Conservation (phyloP, 2,329 filamentous ascomycete species). For the Fusarium pseudocircinatum region DNA sequence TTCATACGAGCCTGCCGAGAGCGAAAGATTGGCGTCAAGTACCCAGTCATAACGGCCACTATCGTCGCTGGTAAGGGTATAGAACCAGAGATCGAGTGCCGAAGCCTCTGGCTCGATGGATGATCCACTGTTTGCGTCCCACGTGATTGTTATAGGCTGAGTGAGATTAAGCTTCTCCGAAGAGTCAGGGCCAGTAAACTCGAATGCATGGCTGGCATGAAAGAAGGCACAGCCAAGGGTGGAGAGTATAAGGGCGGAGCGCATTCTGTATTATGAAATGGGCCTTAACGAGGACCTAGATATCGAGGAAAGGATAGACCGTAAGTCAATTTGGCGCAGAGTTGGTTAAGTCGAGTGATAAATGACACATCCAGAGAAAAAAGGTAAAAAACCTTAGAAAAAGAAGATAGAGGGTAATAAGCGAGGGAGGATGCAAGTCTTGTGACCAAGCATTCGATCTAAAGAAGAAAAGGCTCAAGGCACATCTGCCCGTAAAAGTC, state of each 20-base stretch:
- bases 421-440: background rate
- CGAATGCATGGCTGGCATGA: background rate
- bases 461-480: background rate
- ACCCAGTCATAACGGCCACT: background rate
- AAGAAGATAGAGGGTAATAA: too few species aligned
- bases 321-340: background rate
- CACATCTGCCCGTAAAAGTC: background rate
- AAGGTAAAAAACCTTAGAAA: accelerated
- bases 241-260: background rate
- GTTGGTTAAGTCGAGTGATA: too few species aligned
- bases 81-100: background rate
- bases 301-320: background rate
- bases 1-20: background rate
- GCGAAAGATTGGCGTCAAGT: background rate
- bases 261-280: background rate
- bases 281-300: too few species aligned
- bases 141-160: background rate
- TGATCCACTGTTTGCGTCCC: background rate
- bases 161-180: background rate
- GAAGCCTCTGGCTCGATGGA: background rate
- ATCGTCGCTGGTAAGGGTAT: background rate
- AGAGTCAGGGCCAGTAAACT: background rate
- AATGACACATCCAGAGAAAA: background rate
- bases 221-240: background rate
- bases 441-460: background rate